Base-by-base conservation (phyloP, 1,139 yeast genomes). In the Kodamaea suecica region DNA sequence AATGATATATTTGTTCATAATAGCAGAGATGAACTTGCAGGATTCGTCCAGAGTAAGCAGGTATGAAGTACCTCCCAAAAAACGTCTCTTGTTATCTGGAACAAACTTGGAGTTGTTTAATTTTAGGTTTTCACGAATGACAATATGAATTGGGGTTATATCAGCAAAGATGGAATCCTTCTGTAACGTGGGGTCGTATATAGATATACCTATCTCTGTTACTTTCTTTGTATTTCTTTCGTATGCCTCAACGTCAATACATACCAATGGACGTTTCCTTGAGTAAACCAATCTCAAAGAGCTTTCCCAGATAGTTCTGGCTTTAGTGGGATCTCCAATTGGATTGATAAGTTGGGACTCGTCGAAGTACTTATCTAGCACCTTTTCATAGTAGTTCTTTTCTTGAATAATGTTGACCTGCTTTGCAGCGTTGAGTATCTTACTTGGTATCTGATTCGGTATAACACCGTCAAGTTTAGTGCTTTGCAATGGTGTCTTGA, bases 221-320 rank as follows among this genome's bases (percentile, higher is more conserved):
- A 55, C 45, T 16, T 40, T 39, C 9, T 27, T 36, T 16, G 40
- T 43, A n/a, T 37, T 32, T 21, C 41, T 30, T 28, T 55, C 59
- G 37, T 45, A 53, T 7, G 58, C 59, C 38, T 55, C 59, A 14
- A 53, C 50, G 29, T 55, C 59, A 13, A 55, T 42, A 6, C 55
- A 43, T 9, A 55, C 52, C 24, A 55, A 37, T 13, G 59, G 59
- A 23, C 39, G 37, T 23, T 43, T 35, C 17, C 56, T 40, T 8
- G 44, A 43, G 24, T 49, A 53, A 8, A 54, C 57, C 12, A 41
- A 33, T 24, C 43, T 42, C 48, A 55, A 48, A 17, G 33, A 27
- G 9, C 23, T 16, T 17, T 30, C 24, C 41, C 41, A 38, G 3
- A 27, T 23, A n/a, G 12, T 14, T 13, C 28, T 25, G 5, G 28